Evolutionary conservation across 2,329 filamentous ascomycete genomes (phyloP).

Genomic region (Sporothrix mexicana): DNA sequence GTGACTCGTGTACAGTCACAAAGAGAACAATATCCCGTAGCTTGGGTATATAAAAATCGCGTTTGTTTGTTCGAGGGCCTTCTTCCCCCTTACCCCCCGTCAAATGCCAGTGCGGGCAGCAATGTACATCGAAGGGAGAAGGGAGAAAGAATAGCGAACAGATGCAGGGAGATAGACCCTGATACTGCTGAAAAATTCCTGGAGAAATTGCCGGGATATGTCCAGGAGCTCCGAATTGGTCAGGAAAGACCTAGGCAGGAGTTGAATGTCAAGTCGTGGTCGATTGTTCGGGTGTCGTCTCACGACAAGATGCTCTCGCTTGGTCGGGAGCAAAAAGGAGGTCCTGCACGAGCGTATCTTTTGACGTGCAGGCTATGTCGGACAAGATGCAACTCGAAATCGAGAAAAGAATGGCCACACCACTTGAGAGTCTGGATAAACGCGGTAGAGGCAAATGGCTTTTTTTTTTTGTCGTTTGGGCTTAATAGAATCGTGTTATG

Average conservation of each 20-base stretch:
- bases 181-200: neutral
- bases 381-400: neutral
- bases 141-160: slow-evolving; percentile 26
- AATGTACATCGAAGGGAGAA: slow-evolving; percentile 31
- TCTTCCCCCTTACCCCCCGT: slow-evolving; percentile 31
- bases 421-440: slow-evolving; percentile 14
- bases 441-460: neutral
- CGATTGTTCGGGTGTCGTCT: neutral
- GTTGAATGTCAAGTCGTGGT: neutral
- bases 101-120: slow-evolving; percentile 30
- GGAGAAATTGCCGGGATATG: neutral
- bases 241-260: neutral
- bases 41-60: neutral
- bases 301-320: neutral
- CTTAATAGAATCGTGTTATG: slow-evolving; percentile 15
- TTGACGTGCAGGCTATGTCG: neutral
- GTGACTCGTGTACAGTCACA: neutral
- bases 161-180: slow-evolving; percentile 14
- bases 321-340: neutral
- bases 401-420: neutral
- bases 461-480: neutral
- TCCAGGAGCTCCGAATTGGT: neutral
- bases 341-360: neutral
- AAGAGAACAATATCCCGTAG: neutral
- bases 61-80: neutral